Evolutionary conservation across 108 stramenopile species (phyloP).

Genomic region (Nitzschia palea): DNA sequence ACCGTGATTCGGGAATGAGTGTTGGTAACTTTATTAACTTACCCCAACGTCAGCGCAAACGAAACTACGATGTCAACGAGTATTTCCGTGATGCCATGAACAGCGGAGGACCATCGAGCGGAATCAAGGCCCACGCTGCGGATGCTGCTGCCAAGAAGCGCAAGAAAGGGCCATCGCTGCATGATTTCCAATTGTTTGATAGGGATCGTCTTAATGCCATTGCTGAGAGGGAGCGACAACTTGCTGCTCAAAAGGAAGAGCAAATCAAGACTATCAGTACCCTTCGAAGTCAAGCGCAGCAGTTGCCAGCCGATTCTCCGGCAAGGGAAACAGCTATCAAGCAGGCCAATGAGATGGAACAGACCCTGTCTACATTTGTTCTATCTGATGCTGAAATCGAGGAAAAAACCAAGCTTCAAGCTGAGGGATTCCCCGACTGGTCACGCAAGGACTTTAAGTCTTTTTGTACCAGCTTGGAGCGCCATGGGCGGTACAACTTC

Average conservation of each 20-base stretch:
- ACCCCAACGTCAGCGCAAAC: constrained; percentile 95
- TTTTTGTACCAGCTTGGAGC: constrained; percentile 86
- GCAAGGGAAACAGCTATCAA: constrained; percentile 29
- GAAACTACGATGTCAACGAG: constrained; percentile 95
- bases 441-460: constrained; percentile 86
- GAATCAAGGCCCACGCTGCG: constrained; percentile 74
- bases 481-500: constrained; percentile 90
- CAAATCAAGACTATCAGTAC: constrained; percentile 70
- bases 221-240: constrained; percentile 69
- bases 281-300: constrained; percentile 53
- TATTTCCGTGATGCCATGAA: constrained; percentile 86
- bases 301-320: constrained; percentile 2
- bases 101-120: constrained; percentile 43
- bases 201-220: constrained; percentile 73
- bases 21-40: constrained; percentile 90
- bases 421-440: constrained; percentile 95
- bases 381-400: constrained; percentile 53
- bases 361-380: constrained; percentile 47
- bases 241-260: constrained; percentile 71
- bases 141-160: constrained; percentile 81
- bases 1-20: constrained; percentile 69
- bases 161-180: constrained; percentile 84
- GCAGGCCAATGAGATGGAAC: constrained; percentile 63
- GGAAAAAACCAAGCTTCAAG: constrained; percentile 71
- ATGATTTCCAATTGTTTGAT: constrained; percentile 96